Conservation (phyloP, 2,329 filamentous ascomycete species). For the Parastagonospora avenae region DNA sequence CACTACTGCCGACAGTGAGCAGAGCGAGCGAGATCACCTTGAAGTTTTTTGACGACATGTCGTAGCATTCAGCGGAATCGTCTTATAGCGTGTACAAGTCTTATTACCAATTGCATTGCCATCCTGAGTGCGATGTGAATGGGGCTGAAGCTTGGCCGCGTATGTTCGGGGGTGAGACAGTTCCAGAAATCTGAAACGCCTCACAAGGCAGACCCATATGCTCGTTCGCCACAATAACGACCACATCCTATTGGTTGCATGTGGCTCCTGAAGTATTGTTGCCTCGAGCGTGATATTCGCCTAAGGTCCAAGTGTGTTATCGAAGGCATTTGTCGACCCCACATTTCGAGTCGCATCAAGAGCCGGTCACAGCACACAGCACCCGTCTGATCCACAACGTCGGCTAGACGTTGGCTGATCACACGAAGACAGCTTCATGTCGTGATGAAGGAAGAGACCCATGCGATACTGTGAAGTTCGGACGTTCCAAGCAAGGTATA, state of each 20-base stretch:
- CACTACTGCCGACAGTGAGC: constrained; percentile 50
- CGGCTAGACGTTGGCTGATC: constrained; percentile 13
- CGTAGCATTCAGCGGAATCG: neutral
- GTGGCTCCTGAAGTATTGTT: neutral
- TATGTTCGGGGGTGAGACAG: constrained; percentile 5
- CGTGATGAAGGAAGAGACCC: constrained; percentile 10
- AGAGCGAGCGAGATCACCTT: constrained; percentile 53
- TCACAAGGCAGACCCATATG: constrained; percentile 1
- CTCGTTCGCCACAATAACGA: neutral
- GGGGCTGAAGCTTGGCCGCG: neutral
- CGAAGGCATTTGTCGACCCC: neutral
- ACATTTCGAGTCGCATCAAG: neutral
- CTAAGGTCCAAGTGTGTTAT: neutral
- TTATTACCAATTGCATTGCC: no score
- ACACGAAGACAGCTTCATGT: constrained; percentile 10
- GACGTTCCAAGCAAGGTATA: constrained; percentile 4
- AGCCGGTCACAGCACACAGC: neutral
- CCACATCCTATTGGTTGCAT: neutral
- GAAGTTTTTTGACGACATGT: constrained; percentile 49
- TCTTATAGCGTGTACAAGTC: neutral
- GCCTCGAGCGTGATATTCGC: neutral
- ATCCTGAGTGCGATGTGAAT: neutral
- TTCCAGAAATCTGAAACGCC: constrained; percentile 9
- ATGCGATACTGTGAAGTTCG: neutral
- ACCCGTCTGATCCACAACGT: neutral